A percentile compares a stretch with the other conserved stretches of the same genome.
phyloP scores from a whole-genome alignment of 1,139 yeast genomes.

The Scheffersomyces insectosa region DNA sequence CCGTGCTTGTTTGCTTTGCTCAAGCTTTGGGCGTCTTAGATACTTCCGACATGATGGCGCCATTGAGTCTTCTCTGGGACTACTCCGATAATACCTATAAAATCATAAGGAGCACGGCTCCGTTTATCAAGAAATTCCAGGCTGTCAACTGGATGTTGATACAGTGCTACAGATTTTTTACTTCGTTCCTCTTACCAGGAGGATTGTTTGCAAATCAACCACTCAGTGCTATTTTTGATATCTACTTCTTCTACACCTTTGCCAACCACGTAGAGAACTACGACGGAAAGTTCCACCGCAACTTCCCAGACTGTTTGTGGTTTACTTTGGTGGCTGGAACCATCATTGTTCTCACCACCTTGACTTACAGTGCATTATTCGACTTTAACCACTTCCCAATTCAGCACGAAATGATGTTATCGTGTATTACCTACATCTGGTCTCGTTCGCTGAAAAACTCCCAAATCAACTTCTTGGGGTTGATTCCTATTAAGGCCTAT shows the following conservation, averaged over 20 bases:
- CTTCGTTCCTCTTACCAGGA: constrained; percentile 48
- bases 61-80: constrained; percentile 8
- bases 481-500: constrained; percentile 59
- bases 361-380: constrained; percentile 28
- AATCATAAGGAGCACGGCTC: not conserved
- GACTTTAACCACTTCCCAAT: constrained; percentile 20
- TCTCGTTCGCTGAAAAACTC: constrained; percentile 53
- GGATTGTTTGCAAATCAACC: constrained; percentile 37
- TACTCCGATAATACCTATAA: not conserved
- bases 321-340: constrained; percentile 53
- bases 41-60: constrained; percentile 4
- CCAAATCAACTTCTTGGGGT: constrained; percentile 50
- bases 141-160: constrained; percentile 11
- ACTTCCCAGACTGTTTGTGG: constrained; percentile 58
- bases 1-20: constrained; percentile 29
- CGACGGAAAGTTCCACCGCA: constrained; percentile 51
- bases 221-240: constrained; percentile 43
- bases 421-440: constrained; percentile 63
- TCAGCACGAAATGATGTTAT: constrained; percentile 43
- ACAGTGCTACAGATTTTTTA: constrained; percentile 48
- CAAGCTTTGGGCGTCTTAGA: constrained; percentile 7
- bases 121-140: not conserved
- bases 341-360: constrained; percentile 34
- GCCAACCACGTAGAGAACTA: constrained; percentile 53
- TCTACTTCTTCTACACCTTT: constrained; percentile 58